Evolutionary conservation across 257 asterid genomes (phyloP), one percentile per base, ranked within the genome.

Genomic region (Ilex aquifolium): DNA sequence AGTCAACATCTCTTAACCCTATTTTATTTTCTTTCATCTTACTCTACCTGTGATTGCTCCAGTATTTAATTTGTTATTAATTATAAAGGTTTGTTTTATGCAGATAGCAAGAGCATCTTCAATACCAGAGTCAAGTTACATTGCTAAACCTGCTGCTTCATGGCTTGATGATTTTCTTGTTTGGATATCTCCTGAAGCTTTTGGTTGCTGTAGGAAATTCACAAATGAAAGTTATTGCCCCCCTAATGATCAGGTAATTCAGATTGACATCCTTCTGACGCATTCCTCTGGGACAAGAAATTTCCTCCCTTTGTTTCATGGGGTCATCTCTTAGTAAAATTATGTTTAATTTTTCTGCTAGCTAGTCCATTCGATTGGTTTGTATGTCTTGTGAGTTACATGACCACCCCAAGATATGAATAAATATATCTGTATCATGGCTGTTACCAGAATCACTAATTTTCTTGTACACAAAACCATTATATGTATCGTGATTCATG

Each of bases 121-220:
- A 71, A 76, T 72, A 56, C 91, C 99, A 13, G 91, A 89, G 77
- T 83, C 95, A 39, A 92, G 99, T 72, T 85, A 92, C 68, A 92
- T 92, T 68, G 97, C 99, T 64, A 92, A 92, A 81, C 99, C 99
- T 9, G 99, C 99, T 60, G 99, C 99, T 62, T 92, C 99, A 40
- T 92, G 99, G 99, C 94, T 92, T 27, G 99, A 92, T 52, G 99
- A 92, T 80, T 92, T 83, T 82, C 95, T 92, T 42, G 99, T 92
- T 73, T 92, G 97, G 97, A 62, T 87, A 59, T 89, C 99, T 56
- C 99, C 99, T 17, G 97, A 92, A 80, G 99, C 99, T 32, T 92
- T 92, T 71, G 97, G 95, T 48, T 92, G 99, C 80, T 92, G 99
- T 76, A 74, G 99, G 69, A 92, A 92, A 82, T 92, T 81, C 82